Evolutionary conservation across 2,329 filamentous ascomycete species (phyloP), one percentile per base, ranked within the genome.

Genomic region (Talaromyces rugulosus): DNA sequence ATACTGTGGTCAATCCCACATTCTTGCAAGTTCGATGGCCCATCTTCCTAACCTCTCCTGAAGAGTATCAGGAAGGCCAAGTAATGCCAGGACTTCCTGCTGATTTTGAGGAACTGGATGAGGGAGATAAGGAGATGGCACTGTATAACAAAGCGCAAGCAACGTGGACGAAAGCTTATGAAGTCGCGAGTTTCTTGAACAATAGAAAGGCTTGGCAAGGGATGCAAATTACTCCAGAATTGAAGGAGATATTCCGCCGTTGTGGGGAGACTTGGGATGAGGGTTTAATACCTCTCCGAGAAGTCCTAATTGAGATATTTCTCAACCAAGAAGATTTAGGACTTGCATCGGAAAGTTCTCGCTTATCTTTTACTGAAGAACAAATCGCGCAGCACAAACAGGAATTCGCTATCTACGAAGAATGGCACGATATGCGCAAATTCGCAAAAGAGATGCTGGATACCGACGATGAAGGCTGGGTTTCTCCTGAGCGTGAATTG

Each of bases 401-500:
- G 12, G 60, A 69, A 42, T 72, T 71, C 53, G 34, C 67, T 14
- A 33, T 69, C 8, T 72, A 72, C 51, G 58, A 66, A 40, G 64
- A 70, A 55, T 69, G 62, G 55, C 67, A 72, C 33, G n/a, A 56
- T 14, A 57, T 70, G 36, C 68, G 67, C 27, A 65, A 70, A 52
- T 42, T 70, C 9, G 68, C 67, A 40, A 65, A 65, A 50, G 59
- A 68, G 30, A 30, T 66, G 50, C 64, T 74, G 7, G 52, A 57
- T 42, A 69, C 68, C 0, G 71, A 73, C 62, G 62, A 64, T 4
- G 68, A 72, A 31, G 70, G 71, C 18, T 72, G 69, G 70, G 66
- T 71, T 55, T 40, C 65, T 36, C 70, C 68, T 16, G 50, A 66
- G 31, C 4, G 67, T 44, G 70, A 71, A 54, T 68, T 71, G 40